Base-by-base conservation (phyloP, 1,284 basidiomycete genomes). In the Ganoderma meredithae region DNA sequence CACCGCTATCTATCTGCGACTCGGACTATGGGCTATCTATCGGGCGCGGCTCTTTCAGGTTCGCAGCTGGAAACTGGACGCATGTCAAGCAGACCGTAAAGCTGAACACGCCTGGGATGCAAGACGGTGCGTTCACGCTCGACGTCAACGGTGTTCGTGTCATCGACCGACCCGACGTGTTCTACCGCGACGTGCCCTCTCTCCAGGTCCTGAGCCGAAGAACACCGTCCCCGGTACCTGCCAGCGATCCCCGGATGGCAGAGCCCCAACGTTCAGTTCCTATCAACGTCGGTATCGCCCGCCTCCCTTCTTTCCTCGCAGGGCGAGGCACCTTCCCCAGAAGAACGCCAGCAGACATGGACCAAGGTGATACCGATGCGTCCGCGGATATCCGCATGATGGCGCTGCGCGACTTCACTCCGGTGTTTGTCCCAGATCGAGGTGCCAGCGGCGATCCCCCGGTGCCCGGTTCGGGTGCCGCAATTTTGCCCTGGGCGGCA, bases 31-130 rank as follows among this genome's bases (percentile, higher is more conserved):
- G 93, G 1, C 81, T 93, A 55, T 91, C 90, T 2, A 82, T 96
- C 69, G 92, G 90, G 7, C 86, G 95, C 13, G 93, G 93, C 0
- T 83, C 90, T 0, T 96, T 94, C 84, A 77, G 73, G 2, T 95
- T 88, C 80, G 79, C 83, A 1, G 74, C 80, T 1, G 92, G 92
- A 0, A 81, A 78, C 49, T 94, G 93, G 92, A 93, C 92, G 56
- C 84, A 81, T 49, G 80, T 94, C 66, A 78, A 77, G 25, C 91
- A 94, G 76, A 88, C 85, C 2, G 86, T 93, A 31, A 76, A 78
- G 55, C 83, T 94, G 66, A 94, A 94, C 74, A 91, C 90, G 1
- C 92, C 92, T 0, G 93, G 84, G 0, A 53, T 67, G 65, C 81
- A 78, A 64, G 79, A 83, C 69, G 82, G 82, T 25, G 76, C 72